These are phyloP conservation scores for Glycyrrhiza uralensis DNA, from an alignment of 306 rosid genomes.

Conservation along the genomic window DNA sequence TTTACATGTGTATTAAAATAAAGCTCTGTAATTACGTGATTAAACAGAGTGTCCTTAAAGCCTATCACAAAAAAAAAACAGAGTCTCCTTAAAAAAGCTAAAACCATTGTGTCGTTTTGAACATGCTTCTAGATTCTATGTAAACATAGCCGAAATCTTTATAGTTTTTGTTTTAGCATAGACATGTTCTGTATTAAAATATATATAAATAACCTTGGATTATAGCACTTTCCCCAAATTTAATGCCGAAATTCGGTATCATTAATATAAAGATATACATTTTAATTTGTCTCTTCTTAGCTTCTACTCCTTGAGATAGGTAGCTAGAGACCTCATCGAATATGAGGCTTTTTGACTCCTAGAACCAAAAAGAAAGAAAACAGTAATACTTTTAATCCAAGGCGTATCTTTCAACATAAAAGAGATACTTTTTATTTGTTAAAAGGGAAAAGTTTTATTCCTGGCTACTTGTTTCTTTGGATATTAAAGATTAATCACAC, in stretches of 20 bases:
- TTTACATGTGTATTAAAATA: no score
- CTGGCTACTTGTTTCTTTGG: constrained; percentile 16
- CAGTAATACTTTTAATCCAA: background rate
- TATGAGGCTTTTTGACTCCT: constrained; percentile 35
- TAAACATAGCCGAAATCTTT: no score
- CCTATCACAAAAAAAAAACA: no score
- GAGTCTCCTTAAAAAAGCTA: no score
- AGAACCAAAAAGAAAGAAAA: background rate
- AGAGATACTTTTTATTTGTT: background rate
- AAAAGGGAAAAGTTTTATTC: background rate
- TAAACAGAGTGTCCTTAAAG: no score
- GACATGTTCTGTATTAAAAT: background rate
- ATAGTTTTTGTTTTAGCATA: no score
- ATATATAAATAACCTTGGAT: background rate
- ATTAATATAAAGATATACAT: background rate
- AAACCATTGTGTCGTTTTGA: no score
- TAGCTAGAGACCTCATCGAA: constrained; percentile 4
- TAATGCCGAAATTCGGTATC: constrained; percentile 33
- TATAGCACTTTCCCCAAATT: constrained; percentile 21
- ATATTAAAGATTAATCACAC: constrained; percentile 27
- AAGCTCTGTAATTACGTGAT: no score
- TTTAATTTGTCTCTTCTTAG: constrained; percentile 21
- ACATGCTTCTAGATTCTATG: no score
- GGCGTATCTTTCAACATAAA: constrained; percentile 13
- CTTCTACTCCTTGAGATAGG: background rate